A percentile compares a stretch with the other conserved stretches of the same genome.
Evolutionary conservation across 1,139 yeast genomes (phyloP).

Genomic region (Pichia sp.): DNA sequence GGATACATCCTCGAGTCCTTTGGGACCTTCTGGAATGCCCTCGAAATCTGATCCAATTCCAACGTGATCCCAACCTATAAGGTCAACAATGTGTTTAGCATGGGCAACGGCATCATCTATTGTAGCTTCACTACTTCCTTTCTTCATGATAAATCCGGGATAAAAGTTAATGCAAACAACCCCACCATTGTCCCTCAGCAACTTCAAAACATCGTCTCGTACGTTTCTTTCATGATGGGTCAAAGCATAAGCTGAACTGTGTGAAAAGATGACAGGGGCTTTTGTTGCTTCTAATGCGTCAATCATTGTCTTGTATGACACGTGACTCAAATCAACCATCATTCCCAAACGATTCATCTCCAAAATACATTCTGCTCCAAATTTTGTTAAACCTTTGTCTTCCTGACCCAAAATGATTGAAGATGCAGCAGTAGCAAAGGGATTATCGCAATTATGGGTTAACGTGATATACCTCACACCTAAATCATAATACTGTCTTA

Average conservation of each 20-base stretch:
- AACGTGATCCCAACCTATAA: slow-evolving; percentile 53
- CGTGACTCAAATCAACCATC: slow-evolving; percentile 52
- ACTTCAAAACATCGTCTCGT: slow-evolving; percentile 43
- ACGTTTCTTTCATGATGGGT: slow-evolving; percentile 46
- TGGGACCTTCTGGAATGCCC: slow-evolving; percentile 47
- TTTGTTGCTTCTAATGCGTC: slow-evolving; percentile 40
- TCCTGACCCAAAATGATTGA: slow-evolving; percentile 42
- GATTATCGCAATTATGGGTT: slow-evolving; percentile 54
- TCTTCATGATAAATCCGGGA: slow-evolving; percentile 38
- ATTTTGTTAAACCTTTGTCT: slow-evolving; percentile 43
- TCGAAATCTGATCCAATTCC: slow-evolving; percentile 55
- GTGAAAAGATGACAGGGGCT: slow-evolving; percentile 51
- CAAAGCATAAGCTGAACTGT: slow-evolving; percentile 43
- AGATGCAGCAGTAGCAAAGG: slow-evolving; percentile 52
- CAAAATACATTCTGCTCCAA: slow-evolving; percentile 38
- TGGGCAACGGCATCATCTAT: slow-evolving; percentile 50
- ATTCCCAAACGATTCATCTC: slow-evolving; percentile 54
- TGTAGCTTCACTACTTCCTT: slow-evolving; percentile 31
- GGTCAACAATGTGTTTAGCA: slow-evolving; percentile 39
- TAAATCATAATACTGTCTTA: slow-evolving; percentile 44
- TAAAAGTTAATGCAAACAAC: slow-evolving; percentile 48
- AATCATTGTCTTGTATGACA: slow-evolving; percentile 46
- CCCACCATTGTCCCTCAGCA: slow-evolving; percentile 43
- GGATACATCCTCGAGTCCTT: slow-evolving; percentile 50
- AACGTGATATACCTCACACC: slow-evolving; percentile 52